These are phyloP conservation scores for Citrus glauca DNA, from an alignment of 345 rosid genomes.

Conservation along the genomic window DNA sequence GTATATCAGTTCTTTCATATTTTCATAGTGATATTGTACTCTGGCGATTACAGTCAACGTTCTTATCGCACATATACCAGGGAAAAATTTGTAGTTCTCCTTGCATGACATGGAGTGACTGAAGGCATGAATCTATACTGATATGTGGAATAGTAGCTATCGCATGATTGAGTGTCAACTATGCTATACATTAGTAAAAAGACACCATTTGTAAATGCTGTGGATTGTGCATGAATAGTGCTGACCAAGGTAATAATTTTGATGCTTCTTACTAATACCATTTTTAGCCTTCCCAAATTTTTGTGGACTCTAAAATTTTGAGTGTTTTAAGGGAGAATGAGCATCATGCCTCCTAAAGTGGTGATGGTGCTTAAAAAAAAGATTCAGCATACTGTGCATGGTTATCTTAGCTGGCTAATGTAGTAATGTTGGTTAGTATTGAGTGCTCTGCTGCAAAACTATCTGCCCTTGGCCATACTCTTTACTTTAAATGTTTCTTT, in stretches of 20 bases:
- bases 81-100: neutral
- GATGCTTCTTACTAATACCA: neutral
- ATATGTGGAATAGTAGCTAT: neutral
- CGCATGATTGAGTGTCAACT: neutral
- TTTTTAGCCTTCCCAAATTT: neutral
- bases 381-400: neutral
- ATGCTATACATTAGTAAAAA: neutral
- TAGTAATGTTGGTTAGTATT: neutral
- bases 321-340: neutral
- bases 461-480: neutral
- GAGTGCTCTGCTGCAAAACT: neutral
- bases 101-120: neutral
- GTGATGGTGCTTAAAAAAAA: neutral
- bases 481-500: neutral
- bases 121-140: neutral
- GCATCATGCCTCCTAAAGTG: neutral
- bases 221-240: neutral
- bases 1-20: neutral
- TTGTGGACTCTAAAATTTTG: neutral
- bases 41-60: neutral
- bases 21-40: neutral
- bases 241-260: neutral
- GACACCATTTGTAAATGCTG: neutral
- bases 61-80: neutral
- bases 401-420: neutral